Base-by-base conservation (phyloP, 179 eudicot species). In the Amaranthus tricolor region DNA sequence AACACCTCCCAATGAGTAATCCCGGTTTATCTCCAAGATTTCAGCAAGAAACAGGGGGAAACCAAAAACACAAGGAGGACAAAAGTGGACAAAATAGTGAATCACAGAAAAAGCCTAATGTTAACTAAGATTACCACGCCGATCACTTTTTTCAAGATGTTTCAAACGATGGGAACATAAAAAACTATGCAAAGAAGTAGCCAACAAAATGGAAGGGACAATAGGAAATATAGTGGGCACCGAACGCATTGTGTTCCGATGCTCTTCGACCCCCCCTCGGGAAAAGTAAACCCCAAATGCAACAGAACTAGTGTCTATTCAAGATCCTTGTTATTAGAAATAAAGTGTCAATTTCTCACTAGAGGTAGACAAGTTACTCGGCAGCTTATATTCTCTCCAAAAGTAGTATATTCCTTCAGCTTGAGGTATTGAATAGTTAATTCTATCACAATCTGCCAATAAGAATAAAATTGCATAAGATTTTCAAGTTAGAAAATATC, bases 91-190 rank as follows among this genome's bases (percentile, higher is more conserved):
- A 52, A 68, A 21, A 13, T 13, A 53, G 54, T 15, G 44, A 73
- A 48, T 15, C 20, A 50, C 50, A 64, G 16, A 44, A 12, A 65
- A 7, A 71, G 58, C 67, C 68, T 71, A 78, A 70, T 78, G 93
- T 91, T 89, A 89, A 88, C 96, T 82, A 90, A 91, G 91, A 89
- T 91, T 91, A 88, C 95, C 95, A 85, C 96, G 96, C 73, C 98
- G 91, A 85, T 93, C 92, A 57, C 88, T 76, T 77, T 93, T 88
- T 72, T 89, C 89, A 72, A 93, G 91, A 78, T 85, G 87, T 84
- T 93, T 91, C 70, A 85, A 82, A 86, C 98, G 95, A 86, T 85
- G 89, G 76, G 89, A 89, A 77, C 83, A 87, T 66, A 81, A 82
- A 7, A 80, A 84, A 77, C 84, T 89, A 83, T 78, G 82, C 76